Base-by-base conservation (phyloP, 176 grass and related monocot species). In the Zizania latifolia region DNA sequence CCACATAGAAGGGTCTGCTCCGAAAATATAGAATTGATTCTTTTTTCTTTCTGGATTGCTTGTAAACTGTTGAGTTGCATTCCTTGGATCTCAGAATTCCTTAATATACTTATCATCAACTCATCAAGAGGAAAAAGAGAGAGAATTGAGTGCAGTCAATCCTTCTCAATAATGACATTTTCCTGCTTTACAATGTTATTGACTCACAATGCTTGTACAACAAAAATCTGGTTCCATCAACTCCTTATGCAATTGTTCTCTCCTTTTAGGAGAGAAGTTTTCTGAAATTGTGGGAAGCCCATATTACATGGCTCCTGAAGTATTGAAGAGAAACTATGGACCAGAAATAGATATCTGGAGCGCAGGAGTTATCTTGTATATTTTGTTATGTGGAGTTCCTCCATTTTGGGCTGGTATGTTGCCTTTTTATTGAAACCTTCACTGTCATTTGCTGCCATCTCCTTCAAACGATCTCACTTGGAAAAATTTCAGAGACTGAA, bases 261-360 rank as follows among this genome's bases (percentile, higher is more conserved):
- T 44, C 21, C 62, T 39, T 61, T 58, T 74, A 99, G 95, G 95
- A 77, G 95, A 99, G 82, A 94, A 69, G 8, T 99, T 94, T 79
- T 99, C 95, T 82, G 95, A 99, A 90, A 99, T 99, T 76, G 95
- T 99, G 29, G 95, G 95, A 83, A 99, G 95, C 75, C 95, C 95
- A 27, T 99, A 99, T 75, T 99, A 99, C 76, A 99, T 99, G 95
- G 92, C 95, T 50, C 95, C 95, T 1, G 95, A 99, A 83, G 95
- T 99, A 71, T 73, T 99, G 67, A 99, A 94, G 82, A 81, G 95
- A 68, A 99, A 94, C 68, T 99, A 99, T 72, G 95, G 95, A 63
- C 95, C 89, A 24, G 95, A 99, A 88, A 99, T 99, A 64, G 95
- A 99, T 70, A 94, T 99, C 58, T 99, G 95, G 95, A 99, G 95